Evolutionary conservation across 2,329 filamentous ascomycete genomes (phyloP).

Genomic region (Beauveria medogensis): DNA sequence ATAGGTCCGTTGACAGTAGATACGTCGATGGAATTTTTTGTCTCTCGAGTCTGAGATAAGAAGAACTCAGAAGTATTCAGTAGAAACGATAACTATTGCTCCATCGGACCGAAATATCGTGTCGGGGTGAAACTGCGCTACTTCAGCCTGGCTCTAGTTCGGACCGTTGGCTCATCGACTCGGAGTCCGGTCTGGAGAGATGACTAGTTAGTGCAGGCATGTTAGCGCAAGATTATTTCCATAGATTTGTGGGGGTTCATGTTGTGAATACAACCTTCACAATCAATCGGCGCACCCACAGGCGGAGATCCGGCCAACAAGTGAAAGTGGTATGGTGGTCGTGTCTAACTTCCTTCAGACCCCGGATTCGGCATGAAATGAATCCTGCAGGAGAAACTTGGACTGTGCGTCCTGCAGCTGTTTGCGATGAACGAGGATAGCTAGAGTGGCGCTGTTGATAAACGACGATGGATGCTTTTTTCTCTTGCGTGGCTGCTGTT

Average conservation of each 20-base stretch:
- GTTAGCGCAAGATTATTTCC: constrained; percentile 5
- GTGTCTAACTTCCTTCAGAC: background rate
- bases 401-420: background rate
- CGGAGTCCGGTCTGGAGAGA: background rate
- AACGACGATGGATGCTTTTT: background rate
- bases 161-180: background rate
- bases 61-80: background rate
- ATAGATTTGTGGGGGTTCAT: constrained; percentile 3
- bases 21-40: background rate
- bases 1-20: background rate
- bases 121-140: background rate
- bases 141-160: background rate
- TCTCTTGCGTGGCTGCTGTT: background rate
- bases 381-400: background rate
- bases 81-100: background rate
- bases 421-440: background rate
- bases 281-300: background rate
- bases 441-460: background rate
- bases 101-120: background rate
- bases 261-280: background rate
- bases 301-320: background rate
- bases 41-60: background rate
- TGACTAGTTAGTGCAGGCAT: background rate
- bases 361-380: background rate
- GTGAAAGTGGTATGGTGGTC: background rate